Conservation (phyloP, 768 basidiomycete species). For the Leccinum arenicola region DNA sequence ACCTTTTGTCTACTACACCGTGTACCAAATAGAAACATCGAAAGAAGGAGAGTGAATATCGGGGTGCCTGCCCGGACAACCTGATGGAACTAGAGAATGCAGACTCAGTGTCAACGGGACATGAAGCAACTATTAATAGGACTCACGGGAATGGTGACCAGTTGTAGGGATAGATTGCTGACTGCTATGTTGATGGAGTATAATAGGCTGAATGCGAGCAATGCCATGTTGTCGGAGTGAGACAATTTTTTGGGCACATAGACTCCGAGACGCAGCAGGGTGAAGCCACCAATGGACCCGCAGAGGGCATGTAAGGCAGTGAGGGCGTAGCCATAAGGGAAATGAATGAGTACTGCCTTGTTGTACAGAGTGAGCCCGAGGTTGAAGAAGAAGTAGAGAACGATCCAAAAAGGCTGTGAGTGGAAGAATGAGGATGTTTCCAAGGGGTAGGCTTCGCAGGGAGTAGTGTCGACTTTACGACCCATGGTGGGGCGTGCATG, state of each 20-base stretch:
- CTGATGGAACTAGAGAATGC: conserved; percentile 79
- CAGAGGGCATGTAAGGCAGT: conserved; percentile 90
- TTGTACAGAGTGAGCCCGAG: conserved; percentile 92
- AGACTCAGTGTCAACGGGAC: background rate
- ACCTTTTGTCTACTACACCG: conserved; percentile 61
- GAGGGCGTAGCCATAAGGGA: conserved; percentile 95
- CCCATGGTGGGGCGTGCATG: conserved; percentile 3
- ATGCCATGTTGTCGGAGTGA: conserved; percentile 50
- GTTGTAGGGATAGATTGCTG: conserved; percentile 84
- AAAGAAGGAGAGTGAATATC: conserved; percentile 83
- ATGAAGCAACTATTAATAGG: background rate
- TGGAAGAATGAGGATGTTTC: conserved; percentile 23
- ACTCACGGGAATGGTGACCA: conserved; percentile 88
- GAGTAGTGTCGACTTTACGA: background rate
- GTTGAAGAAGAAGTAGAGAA: conserved; percentile 87
- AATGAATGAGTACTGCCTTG: conserved; percentile 86
- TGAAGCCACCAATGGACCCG: conserved; percentile 76
- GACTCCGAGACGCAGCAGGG: conserved; percentile 54
- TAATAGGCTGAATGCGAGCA: conserved; percentile 81
- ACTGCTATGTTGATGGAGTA: conserved; percentile 95
- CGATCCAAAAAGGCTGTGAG: conserved; percentile 57
- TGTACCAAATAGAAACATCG: conserved; percentile 62
- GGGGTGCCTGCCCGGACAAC: conserved; percentile 92
- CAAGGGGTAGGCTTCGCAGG: conserved; percentile 6
- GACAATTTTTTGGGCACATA: conserved; percentile 59